Base-by-base conservation (phyloP, 73 alveolate genomes). In the Blepharisma stoltei region DNA sequence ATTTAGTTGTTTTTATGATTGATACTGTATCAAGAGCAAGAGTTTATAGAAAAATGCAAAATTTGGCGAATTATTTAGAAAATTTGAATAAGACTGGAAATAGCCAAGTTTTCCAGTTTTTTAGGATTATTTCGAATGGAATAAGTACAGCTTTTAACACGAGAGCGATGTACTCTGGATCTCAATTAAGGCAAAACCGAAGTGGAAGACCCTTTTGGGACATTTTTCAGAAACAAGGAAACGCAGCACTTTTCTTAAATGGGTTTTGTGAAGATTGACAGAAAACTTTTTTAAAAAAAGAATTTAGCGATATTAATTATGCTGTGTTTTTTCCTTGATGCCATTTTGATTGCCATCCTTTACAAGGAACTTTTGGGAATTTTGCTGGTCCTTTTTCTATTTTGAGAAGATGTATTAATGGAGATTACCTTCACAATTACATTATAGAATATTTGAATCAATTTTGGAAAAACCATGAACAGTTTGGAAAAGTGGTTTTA, bases 391-490 rank as follows among this genome's bases (percentile, higher is more conserved):
- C 83, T 20, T 38, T 44, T 52, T 32, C 71, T 7, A 27, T 20
- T 37, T 37, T 49, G 4, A 25, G 83, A 2, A 8, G 78, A 14
- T 80, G 88, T 41, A 21, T 75, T 43, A 69, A 80, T 75, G 88
- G 88, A 14, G 43, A 48, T 48, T 50, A 32, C 14, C 71, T 46
- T 7, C 84, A 71, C 37, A 21, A 25, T 6, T 18, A 70, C 46
- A 50, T 25, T 47, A 14, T 75, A 47, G 78, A 80, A 6, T 80
- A 80, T 45, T 6, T 54, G 6, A 48, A 80, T 14, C 75, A 80
- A 66, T 60, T 80, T 37, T 80, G 83, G 84, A 54, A 80, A 18
- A 54, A 25, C 0, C 71, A 80, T 41, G 66, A 18, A 11, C 67
- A 50, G 25, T 47, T 37, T 43, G 67, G 84, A 9, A 80, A 80